phyloP scores from a whole-genome alignment of 805 yeast species.

The Sugiyamaella americana region DNA sequence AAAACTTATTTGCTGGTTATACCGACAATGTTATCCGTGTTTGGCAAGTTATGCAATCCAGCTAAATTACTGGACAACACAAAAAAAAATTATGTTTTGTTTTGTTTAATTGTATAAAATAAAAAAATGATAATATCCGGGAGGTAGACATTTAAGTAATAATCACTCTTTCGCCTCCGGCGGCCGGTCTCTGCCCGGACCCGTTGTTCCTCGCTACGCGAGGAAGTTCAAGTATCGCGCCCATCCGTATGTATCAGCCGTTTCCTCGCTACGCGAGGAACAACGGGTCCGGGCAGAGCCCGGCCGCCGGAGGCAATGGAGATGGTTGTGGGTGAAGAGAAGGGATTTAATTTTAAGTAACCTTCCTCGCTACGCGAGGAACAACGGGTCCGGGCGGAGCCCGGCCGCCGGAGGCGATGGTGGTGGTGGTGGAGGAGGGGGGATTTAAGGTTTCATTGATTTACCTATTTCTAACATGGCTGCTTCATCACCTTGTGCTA shows the following conservation, averaged over 20 bases:
- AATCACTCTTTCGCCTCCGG: not conserved
- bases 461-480: conserved; percentile 44
- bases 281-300: not conserved
- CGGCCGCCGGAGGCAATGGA: not conserved
- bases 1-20: conserved; percentile 99
- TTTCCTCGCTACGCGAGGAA: not conserved
- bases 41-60: conserved; percentile 93
- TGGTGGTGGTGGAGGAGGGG: no score
- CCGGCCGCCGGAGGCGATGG: not conserved
- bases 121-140: not conserved
- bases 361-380: no score
- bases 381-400: not conserved
- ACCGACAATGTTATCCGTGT: conserved; percentile 99
- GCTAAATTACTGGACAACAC: conserved; percentile 12
- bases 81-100: not conserved
- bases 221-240: no score
- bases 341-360: no score
- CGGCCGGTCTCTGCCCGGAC: not conserved
- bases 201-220: not conserved
- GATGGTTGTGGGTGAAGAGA: not conserved
- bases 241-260: no score
- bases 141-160: no score
- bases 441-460: conserved; percentile 1
- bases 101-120: not conserved
- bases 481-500: conserved; percentile 58